Percentiles rank a stretch among this genome's conserved stretches.
phyloP scores from a whole-genome alignment of 257 asterid genomes.

The Forsythia suspensa region DNA sequence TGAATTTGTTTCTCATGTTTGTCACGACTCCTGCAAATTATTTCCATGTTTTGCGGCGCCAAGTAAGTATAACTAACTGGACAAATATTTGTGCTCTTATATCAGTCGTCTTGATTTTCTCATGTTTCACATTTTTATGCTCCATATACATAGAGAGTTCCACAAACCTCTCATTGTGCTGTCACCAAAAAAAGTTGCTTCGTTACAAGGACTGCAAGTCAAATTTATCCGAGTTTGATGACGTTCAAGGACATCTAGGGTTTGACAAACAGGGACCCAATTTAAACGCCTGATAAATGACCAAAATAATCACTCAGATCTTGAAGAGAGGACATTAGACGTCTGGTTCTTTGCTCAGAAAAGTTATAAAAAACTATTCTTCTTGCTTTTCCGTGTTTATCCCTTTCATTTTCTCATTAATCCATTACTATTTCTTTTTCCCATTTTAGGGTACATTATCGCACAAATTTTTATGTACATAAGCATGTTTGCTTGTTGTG shows the following conservation, averaged over 20 bases:
- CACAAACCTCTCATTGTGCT: constrained; percentile 93
- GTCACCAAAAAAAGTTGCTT: constrained; percentile 91
- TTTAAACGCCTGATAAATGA: constrained; percentile 92
- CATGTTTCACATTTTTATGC: constrained; percentile 14
- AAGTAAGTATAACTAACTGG: neutral
- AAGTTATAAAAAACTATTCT: constrained; percentile 48
- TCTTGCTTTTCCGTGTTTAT: constrained; percentile 1
- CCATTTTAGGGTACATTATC: neutral
- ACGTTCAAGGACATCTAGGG: constrained; percentile 45
- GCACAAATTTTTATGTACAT: neutral
- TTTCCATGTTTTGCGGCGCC: no score
- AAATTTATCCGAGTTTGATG: constrained; percentile 67
- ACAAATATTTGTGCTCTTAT: neutral
- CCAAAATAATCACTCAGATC: constrained; percentile 73
- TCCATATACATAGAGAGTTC: constrained; percentile 84
- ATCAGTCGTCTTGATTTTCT: constrained; percentile 17
- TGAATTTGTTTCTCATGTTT: no score
- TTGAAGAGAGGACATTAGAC: constrained; percentile 80
- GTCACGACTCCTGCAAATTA: no score
- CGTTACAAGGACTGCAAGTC: constrained; percentile 93
- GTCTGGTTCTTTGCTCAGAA: constrained; percentile 87
- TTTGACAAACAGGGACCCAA: constrained; percentile 95
- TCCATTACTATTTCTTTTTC: no score
- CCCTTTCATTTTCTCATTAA: neutral
- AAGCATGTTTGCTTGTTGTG: neutral